phyloP scores from a whole-genome alignment of 2,329 filamentous ascomycete genomes.

The Periconia sp. region DNA sequence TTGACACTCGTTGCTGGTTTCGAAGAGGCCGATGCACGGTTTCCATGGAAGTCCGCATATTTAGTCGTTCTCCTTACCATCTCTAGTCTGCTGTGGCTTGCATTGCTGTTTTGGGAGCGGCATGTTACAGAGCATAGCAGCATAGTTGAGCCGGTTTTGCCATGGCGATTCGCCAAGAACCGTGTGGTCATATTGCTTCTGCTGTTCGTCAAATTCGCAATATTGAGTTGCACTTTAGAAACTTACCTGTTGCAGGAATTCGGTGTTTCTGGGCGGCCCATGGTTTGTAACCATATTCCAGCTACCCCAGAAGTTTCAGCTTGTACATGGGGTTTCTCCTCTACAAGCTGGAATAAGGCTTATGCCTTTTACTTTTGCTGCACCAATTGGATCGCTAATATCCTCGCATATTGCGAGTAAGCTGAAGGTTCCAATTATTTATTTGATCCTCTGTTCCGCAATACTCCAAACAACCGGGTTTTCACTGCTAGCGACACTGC shows the following conservation, averaged over 20 bases:
- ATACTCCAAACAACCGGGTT: constrained; percentile 10
- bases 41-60: constrained; percentile 4
- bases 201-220: background rate
- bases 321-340: constrained; percentile 2
- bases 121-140: background rate
- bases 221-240: background rate
- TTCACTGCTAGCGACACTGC: constrained; percentile 2
- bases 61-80: constrained; percentile 2
- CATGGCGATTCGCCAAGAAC: constrained; percentile 8
- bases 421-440: constrained; percentile 7
- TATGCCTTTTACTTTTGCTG: constrained; percentile 11
- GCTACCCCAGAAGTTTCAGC: constrained; percentile 9
- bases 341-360: constrained; percentile 7
- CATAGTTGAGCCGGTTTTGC: constrained; percentile 8
- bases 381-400: constrained; percentile 4
- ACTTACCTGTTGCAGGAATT: background rate
- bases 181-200: constrained; percentile 1
- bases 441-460: constrained; percentile 1
- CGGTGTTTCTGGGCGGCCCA: constrained; percentile 2
- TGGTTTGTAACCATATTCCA: constrained; percentile 7
- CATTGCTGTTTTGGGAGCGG: constrained; percentile 7
- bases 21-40: constrained; percentile 2
- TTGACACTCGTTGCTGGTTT: constrained; percentile 4
- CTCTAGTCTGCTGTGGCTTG: constrained; percentile 8
- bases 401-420: constrained; percentile 1